Evolutionary conservation across 2,329 filamentous ascomycete genomes (phyloP), one percentile per base, ranked within the genome.

Genomic region (Periconia sp.): DNA sequence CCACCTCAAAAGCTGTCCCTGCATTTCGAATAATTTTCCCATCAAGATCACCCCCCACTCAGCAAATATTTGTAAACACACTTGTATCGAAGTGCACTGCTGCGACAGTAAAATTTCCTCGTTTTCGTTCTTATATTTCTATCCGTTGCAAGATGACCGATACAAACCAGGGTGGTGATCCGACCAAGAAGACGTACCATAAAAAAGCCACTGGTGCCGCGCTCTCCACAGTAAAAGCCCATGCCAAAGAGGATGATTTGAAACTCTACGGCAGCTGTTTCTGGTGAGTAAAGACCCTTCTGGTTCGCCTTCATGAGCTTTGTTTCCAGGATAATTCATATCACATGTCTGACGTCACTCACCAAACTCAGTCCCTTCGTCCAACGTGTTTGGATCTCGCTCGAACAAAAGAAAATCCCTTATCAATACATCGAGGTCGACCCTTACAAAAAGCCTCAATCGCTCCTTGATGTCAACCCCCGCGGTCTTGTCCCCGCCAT

Each of bases 361-460:
- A 33, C 17, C 19, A 13, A 17, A 2, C 49, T 10, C 52, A 90
- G 88, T 66, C 91, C 91, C 23, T 94, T 93, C 69, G 91, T 91
- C 1, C 91, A 95, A 69, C 85, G 91, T 17, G 89, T 94, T 23
- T 96, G 91, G 91, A 94, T 96, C 59, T 89, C 91, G 1, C 80
- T 96, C 35, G 91, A 96, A 71, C 80, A 86, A 63, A 94, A 94
- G 70, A 82, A 84, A 17, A 80, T 94, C 9, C 77, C 83, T 37
- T 96, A 96, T 68, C 90, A 95, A 69, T 96, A 95, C 73, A 87
- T 91, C 63, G 91, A 96, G 73, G 86, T 91, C 44, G 89, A 95
- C 65, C 89, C 90, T 8, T 92, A 90, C 68, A 84, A 86, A 61
- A 89, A 89, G 57, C 89, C 87, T 1, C 81, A 86, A 55, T 79